Conservation (phyloP, 768 basidiomycete genomes). For the Phylloporus sp. region DNA sequence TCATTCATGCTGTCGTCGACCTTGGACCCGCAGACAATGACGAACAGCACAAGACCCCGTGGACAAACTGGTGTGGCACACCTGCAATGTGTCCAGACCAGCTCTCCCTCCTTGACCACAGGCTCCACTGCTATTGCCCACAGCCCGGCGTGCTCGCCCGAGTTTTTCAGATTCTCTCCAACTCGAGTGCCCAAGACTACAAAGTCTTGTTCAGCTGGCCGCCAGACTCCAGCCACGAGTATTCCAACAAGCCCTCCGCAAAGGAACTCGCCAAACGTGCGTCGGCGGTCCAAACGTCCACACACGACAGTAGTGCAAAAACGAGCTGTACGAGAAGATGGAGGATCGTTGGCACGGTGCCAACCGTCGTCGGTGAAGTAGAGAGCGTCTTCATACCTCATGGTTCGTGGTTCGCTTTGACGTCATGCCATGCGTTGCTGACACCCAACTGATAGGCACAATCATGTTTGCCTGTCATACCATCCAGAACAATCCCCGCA, state of each 20-base stretch:
- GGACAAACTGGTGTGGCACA: slow-evolving; percentile 90
- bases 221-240: slow-evolving; percentile 45
- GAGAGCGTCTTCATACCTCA: slow-evolving; percentile 90
- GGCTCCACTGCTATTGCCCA: slow-evolving; percentile 52
- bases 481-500: slow-evolving; percentile 26
- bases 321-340: slow-evolving; percentile 84
- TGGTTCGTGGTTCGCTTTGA: slow-evolving; percentile 50
- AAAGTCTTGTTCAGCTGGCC: slow-evolving; percentile 72
- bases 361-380: slow-evolving; percentile 56
- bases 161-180: slow-evolving; percentile 76
- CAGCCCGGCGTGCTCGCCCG: slow-evolving; percentile 49
- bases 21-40: slow-evolving; percentile 67
- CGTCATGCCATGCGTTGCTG: slow-evolving; percentile 32
- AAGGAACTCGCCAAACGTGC: slow-evolving; percentile 54
- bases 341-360: slow-evolving; percentile 65
- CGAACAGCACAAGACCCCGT: slow-evolving; percentile 64
- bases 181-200: slow-evolving; percentile 44
- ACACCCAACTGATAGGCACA: slow-evolving; percentile 24
- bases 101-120: slow-evolving; percentile 52
- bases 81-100: slow-evolving; percentile 55
- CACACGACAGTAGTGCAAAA: slow-evolving; percentile 64
- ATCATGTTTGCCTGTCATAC: slow-evolving; percentile 40
- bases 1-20: slow-evolving; percentile 81
- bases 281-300: slow-evolving; percentile 52
- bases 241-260: slow-evolving; percentile 39